A percentile compares a stretch with the other conserved stretches of the same genome.
Conservation (phyloP, 805 yeast genomes). For the Ogataea neopini region DNA sequence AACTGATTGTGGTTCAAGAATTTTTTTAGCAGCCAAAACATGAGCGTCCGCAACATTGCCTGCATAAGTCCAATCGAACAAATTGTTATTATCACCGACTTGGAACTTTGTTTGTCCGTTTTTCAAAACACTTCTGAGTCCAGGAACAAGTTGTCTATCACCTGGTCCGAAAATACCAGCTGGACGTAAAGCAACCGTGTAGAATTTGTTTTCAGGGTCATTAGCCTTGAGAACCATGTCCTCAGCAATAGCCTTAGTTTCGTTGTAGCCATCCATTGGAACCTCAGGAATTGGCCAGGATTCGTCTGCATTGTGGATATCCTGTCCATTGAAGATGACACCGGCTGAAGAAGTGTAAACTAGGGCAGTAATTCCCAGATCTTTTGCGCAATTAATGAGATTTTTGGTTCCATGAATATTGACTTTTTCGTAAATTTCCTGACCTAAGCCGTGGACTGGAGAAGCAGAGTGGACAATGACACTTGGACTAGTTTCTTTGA, state of each 20-base stretch:
- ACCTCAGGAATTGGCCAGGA: slow-evolving; percentile 87
- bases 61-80: slow-evolving; percentile 97
- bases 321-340: slow-evolving; percentile 94
- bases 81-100: slow-evolving; percentile 88
- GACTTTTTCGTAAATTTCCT: slow-evolving; percentile 81
- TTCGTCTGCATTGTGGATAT: slow-evolving; percentile 90
- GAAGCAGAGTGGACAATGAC: slow-evolving; percentile 95
- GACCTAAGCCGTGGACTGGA: slow-evolving; percentile 88
- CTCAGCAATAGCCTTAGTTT: slow-evolving; percentile 92
- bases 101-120: slow-evolving; percentile 90
- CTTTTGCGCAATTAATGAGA: slow-evolving; percentile 63
- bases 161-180: slow-evolving; percentile 99
- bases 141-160: slow-evolving; percentile 95
- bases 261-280: slow-evolving; percentile 96
- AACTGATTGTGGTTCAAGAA: slow-evolving; percentile 49
- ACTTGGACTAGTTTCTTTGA: slow-evolving; percentile 56
- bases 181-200: slow-evolving; percentile 88
- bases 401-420: slow-evolving; percentile 87
- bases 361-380: slow-evolving; percentile 55
- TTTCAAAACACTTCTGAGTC: slow-evolving; percentile 77
- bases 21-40: slow-evolving; percentile 82
- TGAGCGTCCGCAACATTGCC: slow-evolving; percentile 98
- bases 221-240: slow-evolving; percentile 75
- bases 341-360: slow-evolving; percentile 98
- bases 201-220: slow-evolving; percentile 51